Percentiles rank a stretch among this genome's conserved stretches.
These are phyloP conservation scores for Komagataella pastoris DNA, from an alignment of 805 yeast species.

Conservation along the genomic window DNA sequence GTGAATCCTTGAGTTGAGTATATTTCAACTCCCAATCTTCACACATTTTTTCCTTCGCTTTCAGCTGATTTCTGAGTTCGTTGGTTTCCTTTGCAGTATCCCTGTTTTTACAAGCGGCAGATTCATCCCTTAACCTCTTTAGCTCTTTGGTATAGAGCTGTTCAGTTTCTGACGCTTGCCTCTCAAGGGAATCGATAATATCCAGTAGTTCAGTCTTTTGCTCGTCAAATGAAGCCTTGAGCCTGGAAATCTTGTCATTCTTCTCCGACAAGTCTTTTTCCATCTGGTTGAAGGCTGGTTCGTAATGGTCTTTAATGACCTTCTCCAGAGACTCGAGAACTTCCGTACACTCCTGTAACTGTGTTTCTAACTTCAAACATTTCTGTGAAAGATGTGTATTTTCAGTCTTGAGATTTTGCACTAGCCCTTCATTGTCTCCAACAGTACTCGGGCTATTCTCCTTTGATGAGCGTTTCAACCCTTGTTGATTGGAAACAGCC, in stretches of 20 bases:
- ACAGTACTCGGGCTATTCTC: neutral
- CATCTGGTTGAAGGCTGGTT: conserved; percentile 31
- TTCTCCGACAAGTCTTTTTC: conserved; percentile 26
- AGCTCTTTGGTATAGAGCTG: conserved; percentile 31
- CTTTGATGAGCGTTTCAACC: neutral
- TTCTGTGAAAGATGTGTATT: neutral
- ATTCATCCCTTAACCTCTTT: conserved; percentile 16
- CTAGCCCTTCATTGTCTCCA: neutral
- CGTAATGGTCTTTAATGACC: conserved; percentile 30
- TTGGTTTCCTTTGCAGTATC: conserved; percentile 9
- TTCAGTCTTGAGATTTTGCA: neutral
- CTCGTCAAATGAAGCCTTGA: conserved; percentile 30
- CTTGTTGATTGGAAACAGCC: conserved; percentile 5
- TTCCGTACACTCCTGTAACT: conserved; percentile 27
- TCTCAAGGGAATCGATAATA: conserved; percentile 40
- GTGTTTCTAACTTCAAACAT: conserved; percentile 8
- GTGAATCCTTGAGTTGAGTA: neutral
- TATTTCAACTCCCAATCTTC: neutral
- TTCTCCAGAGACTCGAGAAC: conserved; percentile 33
- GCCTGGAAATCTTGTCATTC: conserved; percentile 33
- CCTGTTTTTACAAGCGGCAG: neutral
- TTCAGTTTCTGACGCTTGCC: conserved; percentile 43
- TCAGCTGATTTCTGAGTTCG: conserved; percentile 2
- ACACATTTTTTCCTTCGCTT: conserved; percentile 2
- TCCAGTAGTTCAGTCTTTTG: conserved; percentile 49